Evolutionary conservation across 768 basidiomycete genomes (phyloP).

Genomic region (Amylocystis lapponica): DNA sequence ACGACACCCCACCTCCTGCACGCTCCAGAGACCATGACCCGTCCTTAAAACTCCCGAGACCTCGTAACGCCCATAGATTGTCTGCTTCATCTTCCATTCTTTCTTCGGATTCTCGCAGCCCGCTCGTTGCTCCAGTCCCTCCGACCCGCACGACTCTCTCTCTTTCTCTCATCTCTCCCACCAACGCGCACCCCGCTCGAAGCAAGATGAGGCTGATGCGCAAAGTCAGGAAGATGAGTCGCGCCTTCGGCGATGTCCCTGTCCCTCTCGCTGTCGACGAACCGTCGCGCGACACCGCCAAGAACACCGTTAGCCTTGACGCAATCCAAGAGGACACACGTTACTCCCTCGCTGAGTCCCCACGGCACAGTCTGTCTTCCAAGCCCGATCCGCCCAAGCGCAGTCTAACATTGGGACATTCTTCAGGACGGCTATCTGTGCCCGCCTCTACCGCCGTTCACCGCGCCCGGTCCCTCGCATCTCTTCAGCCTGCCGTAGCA

Average conservation of each 20-base stretch:
- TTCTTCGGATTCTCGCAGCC: no score
- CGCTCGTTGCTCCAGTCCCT: no score
- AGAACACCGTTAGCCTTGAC: constrained; percentile 1
- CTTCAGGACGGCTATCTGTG: background rate
- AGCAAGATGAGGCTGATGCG: constrained; percentile 33
- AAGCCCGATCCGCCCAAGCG: constrained; percentile 7
- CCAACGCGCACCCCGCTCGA: constrained; percentile 5
- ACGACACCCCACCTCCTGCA: no score
- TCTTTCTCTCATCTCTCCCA: background rate
- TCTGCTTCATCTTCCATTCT: no score
- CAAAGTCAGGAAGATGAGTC: constrained; percentile 40
- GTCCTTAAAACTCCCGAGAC: no score
- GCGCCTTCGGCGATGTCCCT: constrained; percentile 35
- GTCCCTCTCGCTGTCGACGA: constrained; percentile 7
- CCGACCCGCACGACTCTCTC: no score
- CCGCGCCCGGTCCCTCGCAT: constrained; percentile 16
- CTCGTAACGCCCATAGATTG: no score
- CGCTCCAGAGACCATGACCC: no score
- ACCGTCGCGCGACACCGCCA: background rate
- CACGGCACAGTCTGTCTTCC: constrained; percentile 5
- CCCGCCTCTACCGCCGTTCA: constrained; percentile 10
- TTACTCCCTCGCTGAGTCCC: constrained; percentile 3
- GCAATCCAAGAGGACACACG: constrained; percentile 11
- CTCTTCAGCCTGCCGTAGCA: constrained; percentile 5
- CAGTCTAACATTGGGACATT: constrained; percentile 16